phyloP scores from a whole-genome alignment of 371 early-diverging fungal species.

The Nematocida homosporus region DNA sequence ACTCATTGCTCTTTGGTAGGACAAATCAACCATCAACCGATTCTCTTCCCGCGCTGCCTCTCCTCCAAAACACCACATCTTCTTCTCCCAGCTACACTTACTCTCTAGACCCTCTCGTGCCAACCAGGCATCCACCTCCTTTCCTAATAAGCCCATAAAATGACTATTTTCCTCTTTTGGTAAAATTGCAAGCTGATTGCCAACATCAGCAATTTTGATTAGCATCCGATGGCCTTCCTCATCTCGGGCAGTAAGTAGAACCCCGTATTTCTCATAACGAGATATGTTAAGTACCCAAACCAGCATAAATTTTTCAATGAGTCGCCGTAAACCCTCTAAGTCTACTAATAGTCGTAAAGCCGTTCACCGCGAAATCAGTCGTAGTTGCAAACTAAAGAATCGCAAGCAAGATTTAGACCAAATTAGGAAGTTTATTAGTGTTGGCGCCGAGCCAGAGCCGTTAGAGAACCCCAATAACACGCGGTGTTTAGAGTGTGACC shows the following conservation, averaged over 20 bases:
- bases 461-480: conserved; percentile 37
- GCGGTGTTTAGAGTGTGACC: conserved; percentile 42
- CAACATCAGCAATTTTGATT: neutral
- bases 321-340: conserved; percentile 42
- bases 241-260: conserved; percentile 3
- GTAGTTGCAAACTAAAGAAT: conserved; percentile 51
- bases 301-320: conserved; percentile 45
- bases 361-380: conserved; percentile 17
- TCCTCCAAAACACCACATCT: neutral
- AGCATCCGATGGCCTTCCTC: neutral
- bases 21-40: conserved; percentile 7
- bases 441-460: neutral
- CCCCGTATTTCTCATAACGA: neutral
- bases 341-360: conserved; percentile 20
- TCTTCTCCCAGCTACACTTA: neutral
- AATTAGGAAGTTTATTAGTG: conserved; percentile 19
- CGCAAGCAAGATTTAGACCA: conserved; percentile 38
- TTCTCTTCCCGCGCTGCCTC: neutral
- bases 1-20: neutral
- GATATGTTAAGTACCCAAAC: conserved; percentile 30
- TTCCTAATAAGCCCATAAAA: conserved; percentile 2
- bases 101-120: neutral
- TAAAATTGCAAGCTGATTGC: conserved; percentile 12
- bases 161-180: neutral
- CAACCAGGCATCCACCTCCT: conserved; percentile 6